A percentile compares a stretch with the other conserved stretches of the same genome.
Evolutionary conservation across 345 rosid species (phyloP).

Genomic region (Linum usitatissimum): DNA sequence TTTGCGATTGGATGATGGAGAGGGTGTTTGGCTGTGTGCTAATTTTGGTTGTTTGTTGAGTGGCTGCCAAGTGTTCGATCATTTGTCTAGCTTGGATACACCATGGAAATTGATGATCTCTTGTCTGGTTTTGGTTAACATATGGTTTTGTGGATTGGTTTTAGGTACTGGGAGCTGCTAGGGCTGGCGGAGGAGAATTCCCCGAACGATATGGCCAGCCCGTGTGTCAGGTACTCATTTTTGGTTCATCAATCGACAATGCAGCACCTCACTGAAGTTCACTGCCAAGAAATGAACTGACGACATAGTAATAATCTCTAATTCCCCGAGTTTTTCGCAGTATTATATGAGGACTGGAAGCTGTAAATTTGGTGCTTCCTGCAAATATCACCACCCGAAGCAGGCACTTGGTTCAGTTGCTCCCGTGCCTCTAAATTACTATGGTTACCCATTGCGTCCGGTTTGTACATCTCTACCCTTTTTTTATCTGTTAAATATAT

Average conservation of each 20-base stretch:
- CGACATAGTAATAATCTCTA: neutral
- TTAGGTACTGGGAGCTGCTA: slow-evolving; percentile 57
- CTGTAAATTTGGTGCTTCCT: slow-evolving; percentile 88
- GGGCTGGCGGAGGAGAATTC: slow-evolving; percentile 46
- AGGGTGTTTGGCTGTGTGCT: neutral
- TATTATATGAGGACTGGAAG: slow-evolving; percentile 77
- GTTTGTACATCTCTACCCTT: slow-evolving; percentile 34
- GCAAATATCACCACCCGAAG: slow-evolving; percentile 89
- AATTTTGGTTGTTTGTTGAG: neutral
- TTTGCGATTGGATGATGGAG: neutral
- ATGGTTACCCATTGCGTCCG: slow-evolving; percentile 81
- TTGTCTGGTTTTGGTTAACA: neutral
- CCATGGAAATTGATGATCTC: neutral
- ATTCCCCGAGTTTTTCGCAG: slow-evolving; percentile 32
- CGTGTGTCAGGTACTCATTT: slow-evolving; percentile 55
- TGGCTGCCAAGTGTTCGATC: neutral
- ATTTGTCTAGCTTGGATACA: neutral
- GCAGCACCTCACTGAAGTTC: slow-evolving; percentile 11
- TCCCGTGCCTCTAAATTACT: slow-evolving; percentile 42
- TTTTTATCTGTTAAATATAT: neutral
- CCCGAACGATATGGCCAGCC: slow-evolving; percentile 80
- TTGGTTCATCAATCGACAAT: slow-evolving; percentile 11
- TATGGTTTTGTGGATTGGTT: slow-evolving; percentile 33
- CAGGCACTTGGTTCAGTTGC: slow-evolving; percentile 50
- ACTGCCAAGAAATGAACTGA: neutral